Percentiles rank a stretch among this genome's conserved stretches.
phyloP scores from a whole-genome alignment of 768 basidiomycete genomes.

The Hemileccinum impolitum region DNA sequence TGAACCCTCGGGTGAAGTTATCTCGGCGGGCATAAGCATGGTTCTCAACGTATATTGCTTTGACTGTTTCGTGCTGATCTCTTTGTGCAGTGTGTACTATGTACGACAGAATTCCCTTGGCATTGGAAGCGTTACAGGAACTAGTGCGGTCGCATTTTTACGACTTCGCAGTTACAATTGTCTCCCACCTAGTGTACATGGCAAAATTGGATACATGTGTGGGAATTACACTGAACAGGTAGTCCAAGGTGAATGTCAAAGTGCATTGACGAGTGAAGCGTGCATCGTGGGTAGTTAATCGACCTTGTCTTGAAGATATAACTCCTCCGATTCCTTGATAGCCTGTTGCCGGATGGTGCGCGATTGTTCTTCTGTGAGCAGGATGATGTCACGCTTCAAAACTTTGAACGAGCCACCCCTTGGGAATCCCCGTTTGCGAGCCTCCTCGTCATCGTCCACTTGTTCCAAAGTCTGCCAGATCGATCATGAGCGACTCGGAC shows the following conservation, averaged over 20 bases:
- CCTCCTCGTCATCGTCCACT: constrained; percentile 51
- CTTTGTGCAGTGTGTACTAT: constrained; percentile 3
- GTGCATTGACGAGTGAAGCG: neutral
- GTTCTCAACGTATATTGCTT: neutral
- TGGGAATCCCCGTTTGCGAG: constrained; percentile 49
- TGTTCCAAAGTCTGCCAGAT: constrained; percentile 46
- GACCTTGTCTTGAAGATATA: neutral
- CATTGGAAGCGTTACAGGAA: too few relatives aligned
- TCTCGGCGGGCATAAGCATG: constrained; percentile 12
- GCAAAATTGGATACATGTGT: too few relatives aligned
- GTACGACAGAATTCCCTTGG: too few relatives aligned
- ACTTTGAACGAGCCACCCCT: constrained; percentile 46
- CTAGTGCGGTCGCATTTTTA: too few relatives aligned
- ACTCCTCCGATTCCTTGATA: constrained; percentile 10
- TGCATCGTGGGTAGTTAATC: neutral
- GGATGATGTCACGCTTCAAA: constrained; percentile 43
- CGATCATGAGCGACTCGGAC: neutral
- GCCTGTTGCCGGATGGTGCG: constrained; percentile 23
- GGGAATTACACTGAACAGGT: too few relatives aligned
- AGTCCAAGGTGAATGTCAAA: neutral
- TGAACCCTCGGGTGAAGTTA: constrained; percentile 24
- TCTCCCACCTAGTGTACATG: too few relatives aligned
- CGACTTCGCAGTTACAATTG: too few relatives aligned
- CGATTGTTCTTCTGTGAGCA: constrained; percentile 43
- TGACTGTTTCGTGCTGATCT: neutral